These are phyloP conservation scores for Zymoseptoria pseudotritici DNA, from an alignment of 2,329 filamentous ascomycete species.

Conservation along the genomic window DNA sequence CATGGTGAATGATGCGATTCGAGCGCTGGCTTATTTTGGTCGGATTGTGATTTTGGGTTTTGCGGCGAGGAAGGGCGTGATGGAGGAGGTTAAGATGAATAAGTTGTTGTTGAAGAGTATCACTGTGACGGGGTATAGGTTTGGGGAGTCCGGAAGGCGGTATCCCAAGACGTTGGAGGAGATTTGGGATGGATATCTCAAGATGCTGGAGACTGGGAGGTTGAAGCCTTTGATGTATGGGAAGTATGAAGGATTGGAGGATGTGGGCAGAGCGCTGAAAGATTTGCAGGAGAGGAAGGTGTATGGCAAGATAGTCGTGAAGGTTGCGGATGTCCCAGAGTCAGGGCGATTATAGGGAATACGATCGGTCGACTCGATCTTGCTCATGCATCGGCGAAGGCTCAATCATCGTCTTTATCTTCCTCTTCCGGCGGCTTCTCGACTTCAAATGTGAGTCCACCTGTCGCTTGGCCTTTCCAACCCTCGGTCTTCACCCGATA, in stretches of 20 bases:
- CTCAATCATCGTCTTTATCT: constrained; percentile 13
- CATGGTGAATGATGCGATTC: constrained; percentile 47
- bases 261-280: constrained; percentile 43
- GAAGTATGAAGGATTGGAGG: constrained; percentile 44
- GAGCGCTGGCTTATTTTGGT: constrained; percentile 48
- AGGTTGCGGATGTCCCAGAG: constrained; percentile 26
- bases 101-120: constrained; percentile 47
- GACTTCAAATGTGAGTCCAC: constrained; percentile 42
- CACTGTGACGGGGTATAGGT: constrained; percentile 50
- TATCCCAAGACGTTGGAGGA: constrained; percentile 41
- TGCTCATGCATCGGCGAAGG: background rate
- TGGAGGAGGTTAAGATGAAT: constrained; percentile 51
- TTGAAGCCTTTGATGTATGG: constrained; percentile 48
- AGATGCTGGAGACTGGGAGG: constrained; percentile 40
- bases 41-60: constrained; percentile 53
- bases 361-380: background rate
- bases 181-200: constrained; percentile 47
- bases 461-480: constrained; percentile 40
- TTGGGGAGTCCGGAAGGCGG: constrained; percentile 49
- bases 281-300: constrained; percentile 45
- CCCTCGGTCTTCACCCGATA: constrained; percentile 57
- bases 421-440: constrained; percentile 25
- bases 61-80: constrained; percentile 45
- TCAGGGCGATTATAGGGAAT: constrained; percentile 18
- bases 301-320: constrained; percentile 52